A percentile compares a stretch with the other conserved stretches of the same genome.
Conservation (phyloP, 306 rosid species). For the Vigna trinervia region DNA sequence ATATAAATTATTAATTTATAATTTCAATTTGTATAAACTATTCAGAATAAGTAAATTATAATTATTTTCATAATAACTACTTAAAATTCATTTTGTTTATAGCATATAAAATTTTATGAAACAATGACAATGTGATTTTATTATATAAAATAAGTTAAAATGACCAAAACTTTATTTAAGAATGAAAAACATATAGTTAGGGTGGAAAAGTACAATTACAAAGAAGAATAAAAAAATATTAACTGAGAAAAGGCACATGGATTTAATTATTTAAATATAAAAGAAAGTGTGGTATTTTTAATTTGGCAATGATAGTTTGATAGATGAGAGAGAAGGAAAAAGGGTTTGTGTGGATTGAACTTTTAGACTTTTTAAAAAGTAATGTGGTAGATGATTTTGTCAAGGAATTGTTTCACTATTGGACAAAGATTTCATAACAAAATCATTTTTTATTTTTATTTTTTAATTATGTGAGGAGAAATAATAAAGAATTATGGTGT, state of each 20-base stretch:
- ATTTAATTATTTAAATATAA: not conserved
- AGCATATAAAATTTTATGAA: too few species aligned
- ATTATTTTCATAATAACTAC: too few species aligned
- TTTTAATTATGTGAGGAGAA: not conserved
- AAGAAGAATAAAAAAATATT: not conserved
- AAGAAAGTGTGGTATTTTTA: not conserved
- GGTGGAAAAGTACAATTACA: not conserved
- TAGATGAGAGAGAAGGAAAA: not conserved
- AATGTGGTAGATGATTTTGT: conserved; percentile 48
- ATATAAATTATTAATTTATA: too few species aligned
- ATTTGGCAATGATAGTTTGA: conserved; percentile 9
- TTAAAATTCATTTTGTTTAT: too few species aligned
- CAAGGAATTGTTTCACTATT: conserved; percentile 40
- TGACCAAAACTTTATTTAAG: not conserved
- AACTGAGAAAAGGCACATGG: too few species aligned
- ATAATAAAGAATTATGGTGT: conserved; percentile 7
- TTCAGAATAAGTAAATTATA: too few species aligned
- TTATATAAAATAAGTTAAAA: too few species aligned
- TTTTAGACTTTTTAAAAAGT: conserved; percentile 40
- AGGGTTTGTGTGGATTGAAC: conserved; percentile 28
- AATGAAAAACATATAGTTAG: not conserved
- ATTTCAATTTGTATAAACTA: too few species aligned
- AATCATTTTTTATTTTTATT: not conserved
- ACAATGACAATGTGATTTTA: too few species aligned
- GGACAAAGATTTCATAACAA: conserved; percentile 52